These are phyloP conservation scores for Amanita muscaria DNA, from an alignment of 768 basidiomycete species.

Conservation along the genomic window DNA sequence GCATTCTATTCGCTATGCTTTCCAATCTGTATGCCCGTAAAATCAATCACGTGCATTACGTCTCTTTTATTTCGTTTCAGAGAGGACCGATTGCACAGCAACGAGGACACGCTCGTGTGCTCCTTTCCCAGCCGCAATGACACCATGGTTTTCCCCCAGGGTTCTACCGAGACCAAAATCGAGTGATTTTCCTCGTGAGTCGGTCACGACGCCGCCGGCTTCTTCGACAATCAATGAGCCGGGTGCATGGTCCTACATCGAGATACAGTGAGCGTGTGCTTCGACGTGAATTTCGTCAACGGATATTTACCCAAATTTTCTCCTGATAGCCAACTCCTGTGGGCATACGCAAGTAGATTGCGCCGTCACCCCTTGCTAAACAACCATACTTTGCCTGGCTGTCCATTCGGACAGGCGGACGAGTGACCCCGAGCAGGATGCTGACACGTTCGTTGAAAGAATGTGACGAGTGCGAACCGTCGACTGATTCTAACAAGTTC, in stretches of 20 bases:
- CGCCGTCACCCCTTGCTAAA: constrained; percentile 80
- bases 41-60: too few relatives aligned
- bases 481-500: constrained; percentile 84
- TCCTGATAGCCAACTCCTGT: constrained; percentile 73
- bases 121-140: constrained; percentile 73
- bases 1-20: too few relatives aligned
- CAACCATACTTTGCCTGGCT: constrained; percentile 93
- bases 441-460: constrained; percentile 74
- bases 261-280: background rate
- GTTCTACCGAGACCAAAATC: constrained; percentile 86
- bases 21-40: too few relatives aligned
- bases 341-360: constrained; percentile 74
- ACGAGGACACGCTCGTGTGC: constrained; percentile 61
- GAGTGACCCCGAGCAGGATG: constrained; percentile 52
- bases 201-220: constrained; percentile 82
- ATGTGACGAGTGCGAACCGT: constrained; percentile 87
- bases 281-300: background rate
- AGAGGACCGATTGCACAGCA: constrained; percentile 72
- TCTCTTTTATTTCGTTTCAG: too few relatives aligned
- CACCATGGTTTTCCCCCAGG: constrained; percentile 77
- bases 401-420: constrained; percentile 77
- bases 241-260: constrained; percentile 78
- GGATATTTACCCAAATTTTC: constrained; percentile 81
- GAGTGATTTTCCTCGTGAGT: constrained; percentile 69
- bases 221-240: constrained; percentile 81